Base-by-base conservation (phyloP, 108 stramenopile genomes). In the Cyclotella distinguenda region DNA sequence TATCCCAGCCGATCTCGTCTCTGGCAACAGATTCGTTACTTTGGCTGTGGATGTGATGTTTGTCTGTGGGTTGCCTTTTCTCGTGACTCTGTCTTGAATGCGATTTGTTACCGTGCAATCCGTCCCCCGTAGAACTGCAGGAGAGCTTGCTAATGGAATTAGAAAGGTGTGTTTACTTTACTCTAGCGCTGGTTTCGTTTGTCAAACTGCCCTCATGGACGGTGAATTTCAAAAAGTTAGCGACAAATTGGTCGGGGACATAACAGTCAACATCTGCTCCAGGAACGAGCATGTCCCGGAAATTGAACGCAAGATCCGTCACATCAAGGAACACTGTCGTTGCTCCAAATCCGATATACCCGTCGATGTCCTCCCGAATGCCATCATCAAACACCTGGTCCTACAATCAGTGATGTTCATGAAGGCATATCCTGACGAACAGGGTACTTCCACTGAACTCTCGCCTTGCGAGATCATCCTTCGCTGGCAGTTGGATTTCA, bases 381-480 rank as follows among this genome's bases (percentile, higher is more conserved):
- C 16, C 2, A 5, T 42, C 40, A 42, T 42, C 40, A 42, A 60
- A 34, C 18, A 10, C 28, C 39, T 69, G 10, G 48, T 69, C 18
- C n/a, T 35, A n/a, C 6, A 45, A 5, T 3, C 6, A 7, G 68
- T 69, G 30, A 34, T 60, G 46, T 60, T 47, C 21, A 15, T 69
- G 33, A 69, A 69, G 32, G 68, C 57, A n/a, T 45, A 30, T 33
- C 44, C 45, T 6, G 22, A 47, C 27, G 2, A 6, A 6, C 57
- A 60, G 38, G 68, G 68, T 13, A 23, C 60, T 2, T 69, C 68
- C 18, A 16, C 33, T 9, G 34, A 59, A 16, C 47, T 50, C 31
- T 60, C 59, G 19, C 68, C 68, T 1, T 25, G 58, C 15, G 56
- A 55, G 13, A 21, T 72, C 0, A 27, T 72, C 3, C 23, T 47